Percentiles rank a stretch among this genome's conserved stretches.
Conservation (phyloP, 768 basidiomycete species). For the Tricholoma furcatifolium region DNA sequence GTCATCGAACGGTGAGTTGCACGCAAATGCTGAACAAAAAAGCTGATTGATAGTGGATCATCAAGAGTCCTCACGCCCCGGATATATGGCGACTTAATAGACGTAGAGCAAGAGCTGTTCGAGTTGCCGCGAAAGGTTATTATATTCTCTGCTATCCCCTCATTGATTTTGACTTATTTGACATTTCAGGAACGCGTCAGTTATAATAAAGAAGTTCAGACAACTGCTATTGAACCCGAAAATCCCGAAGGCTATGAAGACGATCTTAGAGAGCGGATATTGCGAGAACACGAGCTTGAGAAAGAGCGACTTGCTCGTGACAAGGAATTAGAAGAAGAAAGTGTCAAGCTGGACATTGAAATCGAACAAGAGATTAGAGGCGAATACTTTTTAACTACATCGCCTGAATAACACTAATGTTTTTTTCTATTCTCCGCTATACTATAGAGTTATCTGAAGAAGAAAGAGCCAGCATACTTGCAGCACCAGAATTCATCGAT, state of each 20-base stretch:
- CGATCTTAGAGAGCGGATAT: constrained; percentile 70
- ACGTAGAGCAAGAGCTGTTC: constrained; percentile 87
- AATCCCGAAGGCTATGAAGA: constrained; percentile 56
- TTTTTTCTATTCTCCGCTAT: too few species aligned
- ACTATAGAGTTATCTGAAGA: constrained; percentile 84
- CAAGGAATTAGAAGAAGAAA: constrained; percentile 80
- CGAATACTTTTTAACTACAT: constrained; percentile 21
- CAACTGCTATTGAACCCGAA: constrained; percentile 61
- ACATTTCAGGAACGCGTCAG: constrained; percentile 65
- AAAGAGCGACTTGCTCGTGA: constrained; percentile 69
- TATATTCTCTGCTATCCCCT: constrained; percentile 15
- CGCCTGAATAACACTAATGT: background rate
- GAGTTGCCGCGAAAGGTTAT: constrained; percentile 83
- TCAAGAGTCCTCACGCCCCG: constrained; percentile 62
- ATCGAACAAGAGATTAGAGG: constrained; percentile 87
- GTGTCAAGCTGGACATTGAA: constrained; percentile 78
- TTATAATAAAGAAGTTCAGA: constrained; percentile 86
- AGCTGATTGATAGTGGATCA: background rate
- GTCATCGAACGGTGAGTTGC: constrained; percentile 62
- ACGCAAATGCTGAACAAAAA: constrained; percentile 3
- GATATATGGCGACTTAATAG: constrained; percentile 75
- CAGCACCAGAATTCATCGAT: constrained; percentile 88
- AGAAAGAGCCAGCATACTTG: constrained; percentile 75
- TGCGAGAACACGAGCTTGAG: constrained; percentile 67
- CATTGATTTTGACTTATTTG: background rate